Evolutionary conservation across 176 grass and related monocot species (phyloP).

Genomic region (Ensete glaucum): DNA sequence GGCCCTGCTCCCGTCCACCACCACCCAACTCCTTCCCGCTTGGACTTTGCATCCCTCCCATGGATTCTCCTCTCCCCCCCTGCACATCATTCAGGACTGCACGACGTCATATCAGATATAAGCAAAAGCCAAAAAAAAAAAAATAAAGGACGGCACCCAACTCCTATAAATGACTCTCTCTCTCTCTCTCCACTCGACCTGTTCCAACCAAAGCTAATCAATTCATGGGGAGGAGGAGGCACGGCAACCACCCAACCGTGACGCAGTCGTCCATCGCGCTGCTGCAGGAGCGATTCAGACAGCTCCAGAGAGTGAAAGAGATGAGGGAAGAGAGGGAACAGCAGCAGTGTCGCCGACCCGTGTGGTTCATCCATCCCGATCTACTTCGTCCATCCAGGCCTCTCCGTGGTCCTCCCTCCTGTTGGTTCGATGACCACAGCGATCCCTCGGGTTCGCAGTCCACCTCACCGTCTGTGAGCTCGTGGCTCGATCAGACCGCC

Average conservation of each 20-base stretch:
- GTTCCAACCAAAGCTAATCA: neutral
- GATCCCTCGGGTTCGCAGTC: conserved; percentile 31
- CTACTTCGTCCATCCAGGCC: conserved; percentile 25
- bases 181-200: conserved; percentile 11
- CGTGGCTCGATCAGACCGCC: conserved; percentile 34
- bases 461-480: conserved; percentile 26
- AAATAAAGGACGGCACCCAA: conserved; percentile 26
- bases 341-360: conserved; percentile 12
- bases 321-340: conserved; percentile 68
- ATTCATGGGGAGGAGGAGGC: conserved; percentile 61
- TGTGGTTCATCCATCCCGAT: conserved; percentile 16
- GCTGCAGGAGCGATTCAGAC: conserved; percentile 92
- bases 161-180: conserved; percentile 44
- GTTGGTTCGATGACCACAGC: conserved; percentile 12
- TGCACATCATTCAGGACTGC: conserved; percentile 38
- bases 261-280: conserved; percentile 78
- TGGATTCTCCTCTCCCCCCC: conserved; percentile 57
- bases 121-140: conserved; percentile 18
- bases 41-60: conserved; percentile 52
- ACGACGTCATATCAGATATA: conserved; percentile 67
- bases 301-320: conserved; percentile 85
- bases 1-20: conserved; percentile 37
- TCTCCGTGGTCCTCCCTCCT: conserved; percentile 25
- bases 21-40: conserved; percentile 33
- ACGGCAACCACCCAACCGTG: conserved; percentile 33